These are phyloP conservation scores for Camellia oleifera DNA, from an alignment of 179 eudicot species.

Conservation along the genomic window DNA sequence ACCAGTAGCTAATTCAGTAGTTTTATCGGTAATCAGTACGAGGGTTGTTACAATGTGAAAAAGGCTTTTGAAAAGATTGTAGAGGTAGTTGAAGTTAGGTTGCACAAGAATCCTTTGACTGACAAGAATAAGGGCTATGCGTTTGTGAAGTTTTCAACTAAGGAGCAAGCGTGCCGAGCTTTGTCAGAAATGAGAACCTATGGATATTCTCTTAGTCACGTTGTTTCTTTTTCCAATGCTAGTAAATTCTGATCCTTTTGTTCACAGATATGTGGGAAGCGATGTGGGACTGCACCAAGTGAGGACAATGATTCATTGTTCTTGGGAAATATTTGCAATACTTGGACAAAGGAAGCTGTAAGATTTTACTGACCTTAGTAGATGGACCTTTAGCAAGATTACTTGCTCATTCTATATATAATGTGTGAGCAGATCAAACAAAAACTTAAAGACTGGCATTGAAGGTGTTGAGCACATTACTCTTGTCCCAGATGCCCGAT, in stretches of 20 bases:
- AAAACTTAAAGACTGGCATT: conserved; percentile 68
- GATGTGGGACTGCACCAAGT: conserved; percentile 74
- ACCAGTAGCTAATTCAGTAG: too few relatives aligned
- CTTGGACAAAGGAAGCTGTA: conserved; percentile 96
- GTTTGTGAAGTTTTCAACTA: conserved; percentile 75
- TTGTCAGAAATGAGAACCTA: conserved; percentile 75
- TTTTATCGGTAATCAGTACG: too few relatives aligned
- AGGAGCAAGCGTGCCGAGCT: conserved; percentile 73
- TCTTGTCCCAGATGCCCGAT: too few relatives aligned
- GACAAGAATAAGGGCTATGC: conserved; percentile 85
- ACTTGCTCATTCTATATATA: not conserved
- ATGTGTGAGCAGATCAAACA: conserved; percentile 54
- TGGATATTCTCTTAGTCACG: conserved; percentile 14
- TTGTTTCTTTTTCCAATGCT: not conserved
- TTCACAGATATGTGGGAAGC: conserved; percentile 68
- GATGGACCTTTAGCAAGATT: not conserved
- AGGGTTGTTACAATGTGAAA: conserved; percentile 12
- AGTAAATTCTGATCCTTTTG: not conserved
- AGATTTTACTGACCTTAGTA: conserved; percentile 9
- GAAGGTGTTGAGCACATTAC: conserved; percentile 68
- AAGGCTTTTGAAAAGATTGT: conserved; percentile 71
- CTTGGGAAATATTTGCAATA: conserved; percentile 83
- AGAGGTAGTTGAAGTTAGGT: conserved; percentile 69
- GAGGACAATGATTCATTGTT: conserved; percentile 86
- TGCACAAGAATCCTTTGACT: conserved; percentile 52